Conservation (phyloP, 2,329 filamentous ascomycete genomes). For the Fusarium ramigenum region DNA sequence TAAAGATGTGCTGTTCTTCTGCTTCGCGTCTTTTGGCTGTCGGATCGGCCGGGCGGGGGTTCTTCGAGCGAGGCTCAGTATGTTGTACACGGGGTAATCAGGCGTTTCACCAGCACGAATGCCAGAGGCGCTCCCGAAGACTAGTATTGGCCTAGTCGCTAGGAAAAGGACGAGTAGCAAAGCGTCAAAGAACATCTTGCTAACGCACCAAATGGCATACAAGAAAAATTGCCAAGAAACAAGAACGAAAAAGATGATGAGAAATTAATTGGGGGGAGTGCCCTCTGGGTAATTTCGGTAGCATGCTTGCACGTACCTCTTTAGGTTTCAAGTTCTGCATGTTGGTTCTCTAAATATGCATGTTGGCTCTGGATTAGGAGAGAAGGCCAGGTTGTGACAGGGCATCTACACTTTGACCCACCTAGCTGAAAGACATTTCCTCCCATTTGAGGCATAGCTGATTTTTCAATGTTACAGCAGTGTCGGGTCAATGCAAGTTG, state of each 20-base stretch:
- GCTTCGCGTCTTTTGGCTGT: neutral
- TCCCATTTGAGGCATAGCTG: neutral
- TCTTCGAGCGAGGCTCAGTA: neutral
- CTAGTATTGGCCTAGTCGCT: fast-evolving
- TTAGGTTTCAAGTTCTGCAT: neutral
- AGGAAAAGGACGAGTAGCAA: fast-evolving
- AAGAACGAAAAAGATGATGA: neutral
- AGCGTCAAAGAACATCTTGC: neutral
- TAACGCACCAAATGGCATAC: neutral
- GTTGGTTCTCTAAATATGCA: neutral
- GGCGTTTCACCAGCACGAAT: neutral
- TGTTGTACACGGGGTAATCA: no score
- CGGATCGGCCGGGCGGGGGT: neutral
- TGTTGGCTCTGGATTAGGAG: neutral
- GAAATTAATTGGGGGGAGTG: fast-evolving
- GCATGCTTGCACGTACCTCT: neutral
- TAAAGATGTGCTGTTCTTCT: neutral
- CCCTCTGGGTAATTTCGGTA: neutral
- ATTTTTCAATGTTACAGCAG: neutral
- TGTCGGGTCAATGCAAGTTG: no score
- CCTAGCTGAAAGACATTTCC: neutral
- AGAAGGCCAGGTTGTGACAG: neutral
- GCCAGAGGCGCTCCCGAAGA: fast-evolving
- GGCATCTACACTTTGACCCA: neutral
- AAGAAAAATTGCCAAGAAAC: neutral